phyloP scores from a whole-genome alignment of 495 filamentous ascomycete species.

The Neurospora sublineolata region DNA sequence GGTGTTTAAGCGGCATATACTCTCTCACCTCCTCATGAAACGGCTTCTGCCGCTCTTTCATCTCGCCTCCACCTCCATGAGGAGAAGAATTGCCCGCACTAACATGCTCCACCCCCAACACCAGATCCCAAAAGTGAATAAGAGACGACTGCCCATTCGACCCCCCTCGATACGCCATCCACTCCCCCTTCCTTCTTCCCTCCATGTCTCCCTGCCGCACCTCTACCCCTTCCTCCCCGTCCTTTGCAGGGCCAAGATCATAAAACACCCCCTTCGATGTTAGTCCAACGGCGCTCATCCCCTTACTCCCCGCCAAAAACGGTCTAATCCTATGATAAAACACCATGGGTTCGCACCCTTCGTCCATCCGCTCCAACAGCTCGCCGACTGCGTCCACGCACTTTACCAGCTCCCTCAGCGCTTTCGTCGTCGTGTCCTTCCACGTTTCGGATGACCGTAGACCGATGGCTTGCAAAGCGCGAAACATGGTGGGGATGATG shows the following conservation, averaged over 20 bases:
- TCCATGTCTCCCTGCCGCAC: neutral
- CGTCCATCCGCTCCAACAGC: constrained; percentile 73
- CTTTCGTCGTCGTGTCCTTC: constrained; percentile 42
- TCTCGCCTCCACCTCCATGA: constrained; percentile 33
- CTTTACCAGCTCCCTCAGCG: constrained; percentile 53
- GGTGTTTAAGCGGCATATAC: constrained; percentile 87
- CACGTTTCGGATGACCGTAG: constrained; percentile 38
- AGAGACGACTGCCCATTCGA: constrained; percentile 93
- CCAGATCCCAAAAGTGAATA: constrained; percentile 89
- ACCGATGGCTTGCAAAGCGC: constrained; percentile 59
- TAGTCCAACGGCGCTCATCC: constrained; percentile 87
- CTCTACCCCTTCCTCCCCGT: constrained; percentile 63
- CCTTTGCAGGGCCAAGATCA: constrained; percentile 73
- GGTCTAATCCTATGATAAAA: constrained; percentile 93
- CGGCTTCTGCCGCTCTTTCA: constrained; percentile 62
- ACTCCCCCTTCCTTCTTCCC: constrained; percentile 41
- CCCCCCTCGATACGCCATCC: constrained; percentile 74
- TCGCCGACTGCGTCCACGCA: constrained; percentile 58
- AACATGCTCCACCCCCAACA: constrained; percentile 75
- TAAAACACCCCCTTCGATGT: constrained; percentile 82
- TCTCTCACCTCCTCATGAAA: constrained; percentile 85
- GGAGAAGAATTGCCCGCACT: neutral
- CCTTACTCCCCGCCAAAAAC: constrained; percentile 90
- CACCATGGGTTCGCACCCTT: constrained; percentile 81
- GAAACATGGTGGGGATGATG: constrained; percentile 69